These are phyloP conservation scores for Agrocybe chaxingu DNA, from an alignment of 768 basidiomycete genomes.

Conservation along the genomic window DNA sequence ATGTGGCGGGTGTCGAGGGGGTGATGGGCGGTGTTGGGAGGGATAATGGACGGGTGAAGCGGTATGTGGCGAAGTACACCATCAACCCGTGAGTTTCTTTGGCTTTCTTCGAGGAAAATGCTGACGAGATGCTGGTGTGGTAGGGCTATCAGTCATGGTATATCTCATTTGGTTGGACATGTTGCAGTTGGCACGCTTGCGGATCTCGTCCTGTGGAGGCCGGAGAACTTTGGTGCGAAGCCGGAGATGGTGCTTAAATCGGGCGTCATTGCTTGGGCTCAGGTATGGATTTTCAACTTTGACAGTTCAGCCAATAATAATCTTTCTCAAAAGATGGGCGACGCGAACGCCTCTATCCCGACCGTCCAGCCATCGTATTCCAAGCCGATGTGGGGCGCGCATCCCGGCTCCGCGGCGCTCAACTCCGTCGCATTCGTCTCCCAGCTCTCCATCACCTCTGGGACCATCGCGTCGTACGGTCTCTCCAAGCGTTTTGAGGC, in stretches of 20 bases:
- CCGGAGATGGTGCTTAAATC: conserved; percentile 96
- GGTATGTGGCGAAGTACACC: conserved; percentile 95
- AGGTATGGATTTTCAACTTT: conserved; percentile 43
- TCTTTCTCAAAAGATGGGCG: conserved; percentile 72
- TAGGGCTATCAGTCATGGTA: conserved; percentile 93
- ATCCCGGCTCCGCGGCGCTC: conserved; percentile 73
- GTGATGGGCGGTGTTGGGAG: conserved; percentile 35
- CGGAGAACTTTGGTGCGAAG: conserved; percentile 87
- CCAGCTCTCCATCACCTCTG: conserved; percentile 56
- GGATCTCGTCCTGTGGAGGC: conserved; percentile 95
- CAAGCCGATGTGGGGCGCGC: conserved; percentile 92
- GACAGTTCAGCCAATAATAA: not conserved
- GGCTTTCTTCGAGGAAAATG: not conserved
- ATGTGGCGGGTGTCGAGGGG: conserved; percentile 22
- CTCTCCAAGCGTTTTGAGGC: conserved; percentile 72
- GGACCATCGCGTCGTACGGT: conserved; percentile 60
- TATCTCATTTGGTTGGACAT: conserved; percentile 83
- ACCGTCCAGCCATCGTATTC: conserved; percentile 87
- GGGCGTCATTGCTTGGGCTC: conserved; percentile 88
- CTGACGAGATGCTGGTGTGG: conserved; percentile 4
- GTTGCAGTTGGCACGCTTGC: conserved; percentile 81
- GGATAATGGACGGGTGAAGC: conserved; percentile 91
- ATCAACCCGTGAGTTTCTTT: conserved; percentile 80
- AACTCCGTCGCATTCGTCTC: conserved; percentile 90
- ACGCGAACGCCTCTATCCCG: conserved; percentile 95